These are phyloP conservation scores for Xanthoconium purpureum DNA, from an alignment of 768 basidiomycete genomes.

Conservation along the genomic window DNA sequence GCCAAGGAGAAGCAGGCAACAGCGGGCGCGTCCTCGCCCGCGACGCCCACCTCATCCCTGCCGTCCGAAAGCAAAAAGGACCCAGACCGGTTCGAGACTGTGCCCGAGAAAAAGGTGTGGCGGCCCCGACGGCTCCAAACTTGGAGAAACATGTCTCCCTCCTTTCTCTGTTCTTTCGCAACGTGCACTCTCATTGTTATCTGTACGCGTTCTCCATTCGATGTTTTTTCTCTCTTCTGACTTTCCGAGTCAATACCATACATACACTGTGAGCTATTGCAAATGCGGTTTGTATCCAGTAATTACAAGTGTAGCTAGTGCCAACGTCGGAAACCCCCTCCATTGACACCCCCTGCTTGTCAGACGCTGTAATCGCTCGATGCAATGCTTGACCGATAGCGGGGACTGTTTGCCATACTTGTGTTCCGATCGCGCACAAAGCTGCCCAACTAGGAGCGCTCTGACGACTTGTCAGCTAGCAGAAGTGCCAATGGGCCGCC, in stretches of 20 bases:
- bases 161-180: neutral
- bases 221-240: neutral
- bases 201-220: neutral
- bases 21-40: constrained; percentile 1
- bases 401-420: too few species aligned
- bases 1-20: neutral
- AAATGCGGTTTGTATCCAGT: constrained; percentile 8
- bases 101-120: constrained; percentile 34
- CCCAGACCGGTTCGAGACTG: constrained; percentile 72
- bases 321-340: neutral
- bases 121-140: constrained; percentile 16
- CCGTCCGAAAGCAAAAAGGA: constrained; percentile 48
- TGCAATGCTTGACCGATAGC: too few species aligned
- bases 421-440: too few species aligned
- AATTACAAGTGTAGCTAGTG: constrained; percentile 8
- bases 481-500: too few species aligned
- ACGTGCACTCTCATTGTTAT: neutral
- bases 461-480: too few species aligned
- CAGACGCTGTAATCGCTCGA: too few species aligned
- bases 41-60: constrained; percentile 20
- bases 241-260: constrained; percentile 12
- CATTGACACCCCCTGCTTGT: too few species aligned
- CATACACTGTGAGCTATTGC: neutral
- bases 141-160: neutral
- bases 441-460: too few species aligned